A percentile compares a stretch with the other conserved stretches of the same genome.
Evolutionary conservation across 768 basidiomycete genomes (phyloP).

Genomic region (Punctularia strigosozonata): DNA sequence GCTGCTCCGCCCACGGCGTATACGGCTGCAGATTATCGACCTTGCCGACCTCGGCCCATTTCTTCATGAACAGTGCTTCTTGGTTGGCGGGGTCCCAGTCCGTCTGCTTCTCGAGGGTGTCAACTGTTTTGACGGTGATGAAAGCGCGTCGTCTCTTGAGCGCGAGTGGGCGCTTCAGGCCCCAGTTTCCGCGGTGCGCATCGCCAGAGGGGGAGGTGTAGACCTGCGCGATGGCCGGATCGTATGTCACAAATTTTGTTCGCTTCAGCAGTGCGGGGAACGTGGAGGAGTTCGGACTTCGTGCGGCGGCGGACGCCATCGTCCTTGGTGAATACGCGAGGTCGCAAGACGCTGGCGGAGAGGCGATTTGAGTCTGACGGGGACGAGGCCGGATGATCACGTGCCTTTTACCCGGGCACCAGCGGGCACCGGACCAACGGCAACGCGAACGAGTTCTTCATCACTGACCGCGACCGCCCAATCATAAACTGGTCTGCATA

Average conservation of each 20-base stretch:
- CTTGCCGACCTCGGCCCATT: slow-evolving; percentile 50
- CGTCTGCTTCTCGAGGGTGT: slow-evolving; percentile 63
- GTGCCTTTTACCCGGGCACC: no score
- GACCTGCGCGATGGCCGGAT: slow-evolving; percentile 66
- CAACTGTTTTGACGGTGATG: slow-evolving; percentile 57
- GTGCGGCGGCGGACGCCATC: no score
- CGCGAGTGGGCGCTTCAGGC: slow-evolving; percentile 73
- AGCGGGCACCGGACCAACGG: no score
- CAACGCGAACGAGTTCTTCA: no score
- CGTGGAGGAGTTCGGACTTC: no score
- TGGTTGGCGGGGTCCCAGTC: slow-evolving; percentile 63
- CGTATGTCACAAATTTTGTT: slow-evolving; percentile 73
- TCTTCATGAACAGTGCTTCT: slow-evolving; percentile 55
- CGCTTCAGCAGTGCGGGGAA: slow-evolving; percentile 70
- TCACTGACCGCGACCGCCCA: no score
- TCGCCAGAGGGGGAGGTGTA: slow-evolving; percentile 63
- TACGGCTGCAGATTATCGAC: slow-evolving; percentile 12
- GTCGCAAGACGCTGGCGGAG: no score
- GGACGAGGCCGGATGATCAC: no score
- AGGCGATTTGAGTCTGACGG: no score
- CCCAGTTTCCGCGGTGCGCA: slow-evolving; percentile 72
- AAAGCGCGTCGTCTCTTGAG: slow-evolving; percentile 50
- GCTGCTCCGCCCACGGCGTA: slow-evolving; percentile 25
- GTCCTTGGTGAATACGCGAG: no score
- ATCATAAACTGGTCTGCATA: no score